phyloP scores from a whole-genome alignment of 768 basidiomycete genomes.

The Lactarius vividus region DNA sequence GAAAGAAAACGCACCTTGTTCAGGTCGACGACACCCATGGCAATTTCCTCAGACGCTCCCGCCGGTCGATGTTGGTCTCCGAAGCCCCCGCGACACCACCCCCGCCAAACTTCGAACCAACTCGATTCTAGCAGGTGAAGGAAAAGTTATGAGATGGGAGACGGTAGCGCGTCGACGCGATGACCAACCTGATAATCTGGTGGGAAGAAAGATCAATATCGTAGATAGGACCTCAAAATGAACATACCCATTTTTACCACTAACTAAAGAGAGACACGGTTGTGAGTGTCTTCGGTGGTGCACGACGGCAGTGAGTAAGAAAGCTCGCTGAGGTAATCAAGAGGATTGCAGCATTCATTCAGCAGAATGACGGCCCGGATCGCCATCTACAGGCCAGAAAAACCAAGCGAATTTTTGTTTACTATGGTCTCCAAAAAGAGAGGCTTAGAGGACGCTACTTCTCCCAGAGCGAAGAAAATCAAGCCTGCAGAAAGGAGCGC shows the following conservation, averaged over 20 bases:
- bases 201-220: background rate
- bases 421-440: conserved; percentile 58
- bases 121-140: conserved; percentile 65
- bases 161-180: background rate
- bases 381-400: too few relatives aligned
- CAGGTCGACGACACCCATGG: conserved; percentile 95
- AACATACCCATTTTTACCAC: conserved; percentile 25
- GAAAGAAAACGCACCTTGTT: conserved; percentile 70
- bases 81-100: conserved; percentile 95
- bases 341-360: too few relatives aligned
- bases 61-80: conserved; percentile 92
- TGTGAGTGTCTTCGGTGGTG: background rate
- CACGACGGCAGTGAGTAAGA: background rate
- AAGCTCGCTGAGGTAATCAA: conserved; percentile 10
- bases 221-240: background rate
- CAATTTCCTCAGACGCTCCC: conserved; percentile 91
- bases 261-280: background rate
- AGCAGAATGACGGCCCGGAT: too few relatives aligned
- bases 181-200: conserved; percentile 26
- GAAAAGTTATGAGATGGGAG: background rate
- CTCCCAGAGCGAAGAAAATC: conserved; percentile 59
- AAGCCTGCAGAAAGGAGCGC: conserved; percentile 39
- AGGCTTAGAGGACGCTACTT: conserved; percentile 50
- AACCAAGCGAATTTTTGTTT: background rate
- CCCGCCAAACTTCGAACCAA: conserved; percentile 93